Conservation (phyloP, 2,329 filamentous ascomycete genomes). For the Pestalotiopsis sp. region DNA sequence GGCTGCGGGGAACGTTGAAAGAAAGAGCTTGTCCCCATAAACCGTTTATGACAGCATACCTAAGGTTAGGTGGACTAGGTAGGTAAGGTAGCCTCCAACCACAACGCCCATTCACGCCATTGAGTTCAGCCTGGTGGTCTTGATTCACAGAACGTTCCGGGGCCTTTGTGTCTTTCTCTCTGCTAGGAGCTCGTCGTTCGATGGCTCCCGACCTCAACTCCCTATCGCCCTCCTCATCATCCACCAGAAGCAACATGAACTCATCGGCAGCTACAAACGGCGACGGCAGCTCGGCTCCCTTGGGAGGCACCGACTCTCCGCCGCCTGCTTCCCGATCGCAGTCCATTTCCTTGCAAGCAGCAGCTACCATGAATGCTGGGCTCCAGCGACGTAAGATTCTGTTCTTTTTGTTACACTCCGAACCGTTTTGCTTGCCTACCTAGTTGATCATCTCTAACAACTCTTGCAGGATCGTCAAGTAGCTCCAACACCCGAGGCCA, state of each 20-base stretch:
- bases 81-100: background rate
- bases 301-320: conserved; percentile 47
- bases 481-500: conserved; percentile 49
- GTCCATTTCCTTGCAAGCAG: conserved; percentile 71
- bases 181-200: background rate
- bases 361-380: conserved; percentile 76
- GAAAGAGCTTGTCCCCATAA: no score
- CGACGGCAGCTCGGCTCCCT: conserved; percentile 24
- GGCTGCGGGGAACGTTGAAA: no score
- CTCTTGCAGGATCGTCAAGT: conserved; percentile 47
- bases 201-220: conserved; percentile 62
- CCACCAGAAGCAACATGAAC: conserved; percentile 36
- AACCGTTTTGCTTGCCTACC: background rate
- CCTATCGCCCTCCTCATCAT: conserved; percentile 45
- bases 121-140: background rate
- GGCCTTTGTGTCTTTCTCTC: background rate
- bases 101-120: background rate
- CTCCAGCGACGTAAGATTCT: conserved; percentile 58
- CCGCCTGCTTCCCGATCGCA: conserved; percentile 64
- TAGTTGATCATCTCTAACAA: background rate
- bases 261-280: conserved; percentile 26
- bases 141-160: background rate
- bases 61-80: background rate
- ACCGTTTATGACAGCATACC: no score
- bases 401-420: background rate